Base-by-base conservation (phyloP, 2,329 filamentous ascomycete genomes). In the Xylariales sp. region DNA sequence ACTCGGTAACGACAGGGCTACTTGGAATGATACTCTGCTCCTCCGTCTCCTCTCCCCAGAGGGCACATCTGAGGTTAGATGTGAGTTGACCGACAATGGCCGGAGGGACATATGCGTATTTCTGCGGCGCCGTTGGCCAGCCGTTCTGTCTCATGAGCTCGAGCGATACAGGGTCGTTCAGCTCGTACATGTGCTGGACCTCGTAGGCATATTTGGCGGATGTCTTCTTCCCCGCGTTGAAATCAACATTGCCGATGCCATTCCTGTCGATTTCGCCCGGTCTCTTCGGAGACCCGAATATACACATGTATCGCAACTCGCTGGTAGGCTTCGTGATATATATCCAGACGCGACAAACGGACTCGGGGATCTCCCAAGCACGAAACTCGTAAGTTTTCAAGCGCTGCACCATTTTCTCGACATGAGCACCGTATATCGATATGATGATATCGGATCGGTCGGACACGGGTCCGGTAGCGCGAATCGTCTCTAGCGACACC, bases 281-380 rank as follows among this genome's bases (percentile, higher is more conserved):
- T n/a, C 51, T 43, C 52, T 70, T 69, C 0, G 69, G 63, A 1
- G 62, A 56, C 0, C 73, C 66, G 12, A 82, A 67, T 9, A 67
- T 67, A 11, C 76, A 78, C 70, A 84, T 79, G 52, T 82, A 82
- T 39, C 65, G 71, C 7, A 84, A 57, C 42, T 73, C 60, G n/a
- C 60, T 65, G 8, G 59, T 53, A 1, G 67, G 73, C 22, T 53
- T 60, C 12, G 65, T 76, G 12, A 69, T 66, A 48, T 81, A 80
- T 12, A 84, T 64, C 81, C 81, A 85, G 50, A 82, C 68, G n/a
- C 80, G 76, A 14, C 60, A 64, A 4, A 82, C 74, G 12, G 69
- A 65, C 3, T 63, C 54, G 2, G 78, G 76, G 16, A 84, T 69
- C 36, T 66, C 70, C 61, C 76, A 82, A 12, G 63, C 60, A 31